Conservation (phyloP, 2,329 filamentous ascomycete genomes). For the Pestalotiopsis sp. region DNA sequence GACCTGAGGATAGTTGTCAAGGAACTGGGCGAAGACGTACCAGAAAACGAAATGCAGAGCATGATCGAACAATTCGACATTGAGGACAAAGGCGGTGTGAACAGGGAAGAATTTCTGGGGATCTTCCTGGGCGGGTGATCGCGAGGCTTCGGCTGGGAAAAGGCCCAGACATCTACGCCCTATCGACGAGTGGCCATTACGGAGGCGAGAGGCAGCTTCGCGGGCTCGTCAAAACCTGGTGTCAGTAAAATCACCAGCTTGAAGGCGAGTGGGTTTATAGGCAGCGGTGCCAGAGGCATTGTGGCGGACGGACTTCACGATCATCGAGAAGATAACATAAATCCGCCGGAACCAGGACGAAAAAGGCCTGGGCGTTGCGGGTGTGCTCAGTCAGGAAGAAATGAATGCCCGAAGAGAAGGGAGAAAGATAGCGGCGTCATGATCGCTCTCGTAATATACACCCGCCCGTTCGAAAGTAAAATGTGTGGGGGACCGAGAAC, state of each 20-base stretch:
- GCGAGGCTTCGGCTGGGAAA: neutral
- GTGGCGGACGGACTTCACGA: neutral
- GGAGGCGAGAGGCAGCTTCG: neutral
- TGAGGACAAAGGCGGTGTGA: conserved; percentile 83
- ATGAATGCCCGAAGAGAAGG: neutral
- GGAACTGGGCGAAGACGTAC: conserved; percentile 89
- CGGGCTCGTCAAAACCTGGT: neutral
- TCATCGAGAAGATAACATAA: neutral
- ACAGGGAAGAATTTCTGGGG: conserved; percentile 69
- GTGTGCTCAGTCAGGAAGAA: neutral
- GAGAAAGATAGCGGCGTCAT: neutral
- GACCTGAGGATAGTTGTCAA: conserved; percentile 86
- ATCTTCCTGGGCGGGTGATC: conserved; percentile 43
- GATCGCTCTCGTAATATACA: neutral
- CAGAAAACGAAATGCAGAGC: conserved; percentile 87
- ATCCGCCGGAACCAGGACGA: neutral
- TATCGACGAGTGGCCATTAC: neutral
- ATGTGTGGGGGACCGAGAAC: neutral
- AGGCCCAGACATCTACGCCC: neutral
- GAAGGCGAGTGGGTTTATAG: neutral
- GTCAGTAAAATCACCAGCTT: neutral
- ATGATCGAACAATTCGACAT: conserved; percentile 99
- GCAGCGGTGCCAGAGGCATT: neutral
- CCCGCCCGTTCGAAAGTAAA: neutral
- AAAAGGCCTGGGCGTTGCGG: neutral